These are phyloP conservation scores for Protomyces inouyei DNA, from an alignment of 1,139 yeast species.

Conservation along the genomic window DNA sequence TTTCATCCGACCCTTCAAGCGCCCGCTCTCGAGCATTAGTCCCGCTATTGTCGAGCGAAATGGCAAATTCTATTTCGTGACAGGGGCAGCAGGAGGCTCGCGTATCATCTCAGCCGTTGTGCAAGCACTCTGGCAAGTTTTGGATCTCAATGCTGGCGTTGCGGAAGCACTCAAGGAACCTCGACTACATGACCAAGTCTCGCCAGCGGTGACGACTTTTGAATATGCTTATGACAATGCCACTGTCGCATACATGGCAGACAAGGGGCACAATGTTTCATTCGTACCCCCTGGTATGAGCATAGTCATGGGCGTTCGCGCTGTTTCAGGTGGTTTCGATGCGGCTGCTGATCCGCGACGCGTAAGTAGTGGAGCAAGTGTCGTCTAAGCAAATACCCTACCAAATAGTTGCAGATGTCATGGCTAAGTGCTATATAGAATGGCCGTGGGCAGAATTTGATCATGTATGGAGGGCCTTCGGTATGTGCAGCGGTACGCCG, in stretches of 20 bases:
- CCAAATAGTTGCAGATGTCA: background rate
- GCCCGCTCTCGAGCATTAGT: conserved; percentile 80
- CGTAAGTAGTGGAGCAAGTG: conserved; percentile 16
- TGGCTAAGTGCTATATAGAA: background rate
- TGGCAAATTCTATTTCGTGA: conserved; percentile 62
- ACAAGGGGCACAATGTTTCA: conserved; percentile 18
- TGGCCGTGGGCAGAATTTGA: background rate
- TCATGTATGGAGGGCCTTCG: background rate
- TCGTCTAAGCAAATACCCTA: conserved; percentile 1
- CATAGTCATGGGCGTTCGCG: conserved; percentile 19
- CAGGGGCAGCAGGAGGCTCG: conserved; percentile 97
- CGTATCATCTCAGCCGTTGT: conserved; percentile 76
- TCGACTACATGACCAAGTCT: conserved; percentile 79
- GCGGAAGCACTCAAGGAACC: conserved; percentile 71
- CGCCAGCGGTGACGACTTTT: conserved; percentile 63
- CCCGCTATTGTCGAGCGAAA: conserved; percentile 72
- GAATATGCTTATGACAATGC: conserved; percentile 47
- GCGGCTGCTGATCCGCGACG: conserved; percentile 23
- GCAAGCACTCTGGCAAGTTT: conserved; percentile 67
- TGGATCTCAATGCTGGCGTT: conserved; percentile 54
- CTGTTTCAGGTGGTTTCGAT: conserved; percentile 4
- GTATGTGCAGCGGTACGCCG: background rate
- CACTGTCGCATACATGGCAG: conserved; percentile 11
- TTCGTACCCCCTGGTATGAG: conserved; percentile 12
- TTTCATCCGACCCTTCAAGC: conserved; percentile 63